These are phyloP conservation scores for Teratosphaeria epicoccoides DNA, from an alignment of 2,329 filamentous ascomycete species.

Conservation along the genomic window DNA sequence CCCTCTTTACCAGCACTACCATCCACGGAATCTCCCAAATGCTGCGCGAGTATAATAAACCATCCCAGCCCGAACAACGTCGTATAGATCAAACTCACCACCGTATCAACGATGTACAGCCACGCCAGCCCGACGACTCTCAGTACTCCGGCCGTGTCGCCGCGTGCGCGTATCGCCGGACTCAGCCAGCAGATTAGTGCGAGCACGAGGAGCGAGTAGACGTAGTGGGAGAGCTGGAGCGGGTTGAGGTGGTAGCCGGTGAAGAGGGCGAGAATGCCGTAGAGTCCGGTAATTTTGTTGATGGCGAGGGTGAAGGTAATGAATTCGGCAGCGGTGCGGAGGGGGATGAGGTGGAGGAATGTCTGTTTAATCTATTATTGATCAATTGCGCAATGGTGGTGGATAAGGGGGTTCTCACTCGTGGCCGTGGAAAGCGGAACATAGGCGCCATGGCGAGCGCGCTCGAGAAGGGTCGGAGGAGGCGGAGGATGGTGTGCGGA, in stretches of 20 bases:
- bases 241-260: conserved; percentile 76
- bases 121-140: conserved; percentile 73
- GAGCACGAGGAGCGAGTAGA: conserved; percentile 70
- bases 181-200: conserved; percentile 57
- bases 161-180: conserved; percentile 61
- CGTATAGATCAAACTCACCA: conserved; percentile 75
- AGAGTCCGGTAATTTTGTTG: conserved; percentile 87
- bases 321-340: conserved; percentile 76
- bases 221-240: conserved; percentile 81
- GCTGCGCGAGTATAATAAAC: conserved; percentile 64
- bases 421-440: background rate
- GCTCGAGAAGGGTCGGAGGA: background rate
- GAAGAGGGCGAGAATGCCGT: conserved; percentile 77
- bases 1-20: conserved; percentile 9
- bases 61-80: conserved; percentile 71
- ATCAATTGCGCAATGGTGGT: background rate
- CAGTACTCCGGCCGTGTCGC: conserved; percentile 41
- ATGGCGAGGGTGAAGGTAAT: conserved; percentile 74
- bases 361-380: conserved; percentile 41
- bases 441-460: background rate
- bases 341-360: conserved; percentile 75
- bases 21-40: conserved; percentile 36
- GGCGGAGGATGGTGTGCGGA: background rate
- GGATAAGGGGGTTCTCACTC: background rate
- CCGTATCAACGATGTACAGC: conserved; percentile 72